phyloP scores from a whole-genome alignment of 345 rosid genomes.

The Erodium maritimum region DNA sequence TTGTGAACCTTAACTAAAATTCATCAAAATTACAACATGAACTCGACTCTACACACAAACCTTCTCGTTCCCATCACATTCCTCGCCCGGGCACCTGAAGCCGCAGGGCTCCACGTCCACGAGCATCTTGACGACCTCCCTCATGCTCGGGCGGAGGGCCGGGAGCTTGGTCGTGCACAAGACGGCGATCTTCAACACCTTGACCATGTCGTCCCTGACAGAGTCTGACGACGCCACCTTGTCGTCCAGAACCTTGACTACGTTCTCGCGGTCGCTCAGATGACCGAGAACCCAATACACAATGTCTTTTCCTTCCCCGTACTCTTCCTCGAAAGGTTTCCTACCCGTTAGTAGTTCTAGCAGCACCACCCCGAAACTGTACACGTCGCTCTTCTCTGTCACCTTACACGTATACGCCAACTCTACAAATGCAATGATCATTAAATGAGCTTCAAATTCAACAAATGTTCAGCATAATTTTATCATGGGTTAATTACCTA shows the following conservation, averaged over 20 bases:
- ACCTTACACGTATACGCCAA: slow-evolving; percentile 63
- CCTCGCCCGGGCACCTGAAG: slow-evolving; percentile 17
- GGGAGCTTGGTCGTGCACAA: slow-evolving; percentile 82
- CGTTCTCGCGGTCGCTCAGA: slow-evolving; percentile 35
- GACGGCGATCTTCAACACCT: slow-evolving; percentile 53
- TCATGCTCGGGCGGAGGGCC: slow-evolving; percentile 57
- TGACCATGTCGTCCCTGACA: slow-evolving; percentile 48
- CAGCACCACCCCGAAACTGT: slow-evolving; percentile 82
- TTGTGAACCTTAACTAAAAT: too few species aligned
- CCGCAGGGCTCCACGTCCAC: slow-evolving; percentile 49
- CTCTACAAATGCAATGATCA: slow-evolving; percentile 37
- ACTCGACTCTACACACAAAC: slow-evolving; percentile 7
- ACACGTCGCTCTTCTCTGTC: slow-evolving; percentile 70
- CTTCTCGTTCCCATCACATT: slow-evolving; percentile 11
- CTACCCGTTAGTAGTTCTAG: slow-evolving; percentile 52
- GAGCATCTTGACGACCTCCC: slow-evolving; percentile 73
- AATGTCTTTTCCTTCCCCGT: slow-evolving; percentile 69
- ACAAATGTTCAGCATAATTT: too few species aligned
- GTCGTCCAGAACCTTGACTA: slow-evolving; percentile 41
- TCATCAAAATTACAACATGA: too few species aligned
- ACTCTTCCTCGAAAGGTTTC: slow-evolving; percentile 52
- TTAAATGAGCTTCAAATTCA: too few species aligned
- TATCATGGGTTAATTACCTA: too few species aligned
- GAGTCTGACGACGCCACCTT: slow-evolving; percentile 22
- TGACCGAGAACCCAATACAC: slow-evolving; percentile 59